Conservation (phyloP, 768 basidiomycete species). For the Mycena epipterygia region DNA sequence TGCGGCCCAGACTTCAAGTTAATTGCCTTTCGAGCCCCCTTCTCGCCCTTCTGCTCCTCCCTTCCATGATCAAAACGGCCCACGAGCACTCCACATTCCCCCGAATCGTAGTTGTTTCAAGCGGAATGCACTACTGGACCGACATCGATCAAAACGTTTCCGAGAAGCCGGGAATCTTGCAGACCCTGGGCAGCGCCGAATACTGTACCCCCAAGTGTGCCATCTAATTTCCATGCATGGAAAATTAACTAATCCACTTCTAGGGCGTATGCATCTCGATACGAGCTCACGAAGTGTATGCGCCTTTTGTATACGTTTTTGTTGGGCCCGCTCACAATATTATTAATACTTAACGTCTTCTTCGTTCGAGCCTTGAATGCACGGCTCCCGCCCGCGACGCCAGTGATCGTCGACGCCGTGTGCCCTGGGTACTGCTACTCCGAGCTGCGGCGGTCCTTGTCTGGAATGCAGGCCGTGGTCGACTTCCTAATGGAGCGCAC, state of each 20-base stretch:
- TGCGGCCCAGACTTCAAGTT: conserved; percentile 44
- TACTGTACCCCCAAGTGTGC: neutral
- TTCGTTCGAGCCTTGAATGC: neutral
- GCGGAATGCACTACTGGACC: conserved; percentile 40
- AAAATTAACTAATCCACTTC: neutral
- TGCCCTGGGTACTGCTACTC: neutral
- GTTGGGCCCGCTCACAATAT: neutral
- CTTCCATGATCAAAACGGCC: conserved; percentile 40
- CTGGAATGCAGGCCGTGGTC: neutral
- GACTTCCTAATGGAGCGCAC: neutral
- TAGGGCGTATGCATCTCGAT: neutral
- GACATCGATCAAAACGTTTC: neutral
- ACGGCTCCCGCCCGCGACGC: neutral
- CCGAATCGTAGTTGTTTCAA: conserved; percentile 43
- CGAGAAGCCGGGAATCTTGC: conserved; percentile 7
- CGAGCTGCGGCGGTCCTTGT: neutral
- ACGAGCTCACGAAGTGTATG: neutral
- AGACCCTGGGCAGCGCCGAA: neutral
- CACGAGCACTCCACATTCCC: conserved; percentile 11
- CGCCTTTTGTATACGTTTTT: neutral
- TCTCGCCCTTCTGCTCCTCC: conserved; percentile 46
- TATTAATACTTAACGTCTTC: neutral
- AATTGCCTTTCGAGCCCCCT: conserved; percentile 47
- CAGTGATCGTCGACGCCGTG: neutral
- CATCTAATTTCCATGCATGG: neutral